A percentile compares a stretch with the other conserved stretches of the same genome.
These are phyloP conservation scores for Aphanomyces cochlioides DNA, from an alignment of 352 stramenopile genomes.

Conservation along the genomic window DNA sequence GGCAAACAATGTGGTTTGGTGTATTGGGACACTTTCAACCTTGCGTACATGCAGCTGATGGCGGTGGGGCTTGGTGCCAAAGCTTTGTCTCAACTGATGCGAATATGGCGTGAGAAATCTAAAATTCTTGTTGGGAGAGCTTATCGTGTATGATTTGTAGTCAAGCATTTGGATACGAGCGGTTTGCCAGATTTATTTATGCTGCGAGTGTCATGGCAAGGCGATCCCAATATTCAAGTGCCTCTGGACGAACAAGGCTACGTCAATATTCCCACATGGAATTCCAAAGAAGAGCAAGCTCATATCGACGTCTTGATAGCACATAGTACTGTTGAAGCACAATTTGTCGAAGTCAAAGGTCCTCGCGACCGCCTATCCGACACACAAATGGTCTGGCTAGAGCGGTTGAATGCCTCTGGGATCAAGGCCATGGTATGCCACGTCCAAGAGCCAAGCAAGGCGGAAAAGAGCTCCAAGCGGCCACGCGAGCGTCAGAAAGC, in stretches of 20 bases:
- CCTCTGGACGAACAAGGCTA: not conserved
- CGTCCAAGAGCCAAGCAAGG: constrained; percentile 13
- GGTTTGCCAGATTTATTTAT: constrained; percentile 67
- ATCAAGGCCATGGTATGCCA: constrained; percentile 47
- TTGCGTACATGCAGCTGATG: not conserved
- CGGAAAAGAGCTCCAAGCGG: not conserved
- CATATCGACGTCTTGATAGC: constrained; percentile 1
- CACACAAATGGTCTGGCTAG: constrained; percentile 77
- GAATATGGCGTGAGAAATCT: not conserved
- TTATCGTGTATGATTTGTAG: not conserved
- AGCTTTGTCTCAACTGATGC: not conserved
- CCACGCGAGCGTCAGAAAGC: not conserved
- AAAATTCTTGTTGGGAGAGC: not conserved
- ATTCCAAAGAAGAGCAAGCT: constrained; percentile 29
- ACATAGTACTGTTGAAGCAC: constrained; percentile 35
- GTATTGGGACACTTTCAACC: not conserved
- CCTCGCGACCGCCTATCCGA: constrained; percentile 77
- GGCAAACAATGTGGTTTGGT: not conserved
- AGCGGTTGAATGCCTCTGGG: constrained; percentile 56
- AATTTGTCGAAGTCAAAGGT: constrained; percentile 85
- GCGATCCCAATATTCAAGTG: not conserved
- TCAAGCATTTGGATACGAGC: constrained; percentile 37
- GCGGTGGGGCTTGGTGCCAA: not conserved
- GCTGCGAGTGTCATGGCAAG: constrained; percentile 35
- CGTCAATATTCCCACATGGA: constrained; percentile 2